Percentiles rank a stretch among this genome's conserved stretches.
Conservation (phyloP, 73 alveolate species). For the Paramecium biaurelia region DNA sequence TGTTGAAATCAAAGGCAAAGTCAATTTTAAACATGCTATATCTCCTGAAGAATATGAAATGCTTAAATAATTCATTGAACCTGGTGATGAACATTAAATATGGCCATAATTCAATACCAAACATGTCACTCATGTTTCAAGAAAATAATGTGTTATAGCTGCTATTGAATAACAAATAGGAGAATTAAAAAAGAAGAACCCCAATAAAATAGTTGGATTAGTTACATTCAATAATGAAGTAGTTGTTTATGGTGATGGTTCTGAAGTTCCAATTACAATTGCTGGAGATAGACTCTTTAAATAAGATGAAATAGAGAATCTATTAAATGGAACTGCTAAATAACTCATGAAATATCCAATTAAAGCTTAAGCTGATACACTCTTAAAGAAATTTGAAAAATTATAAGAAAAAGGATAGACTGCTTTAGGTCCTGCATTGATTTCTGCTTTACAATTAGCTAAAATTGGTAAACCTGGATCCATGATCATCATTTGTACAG, state of each 20-base stretch:
- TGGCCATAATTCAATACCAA: slow-evolving; percentile 65
- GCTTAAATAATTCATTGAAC: slow-evolving; percentile 64
- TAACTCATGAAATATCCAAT: slow-evolving; percentile 69
- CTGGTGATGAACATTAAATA: slow-evolving; percentile 69
- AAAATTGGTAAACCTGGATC: slow-evolving; percentile 84
- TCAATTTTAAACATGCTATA: slow-evolving; percentile 72
- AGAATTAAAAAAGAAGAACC: slow-evolving; percentile 73
- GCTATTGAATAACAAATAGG: slow-evolving; percentile 85
- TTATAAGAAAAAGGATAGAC: slow-evolving; percentile 91
- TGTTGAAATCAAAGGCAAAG: slow-evolving; percentile 76
- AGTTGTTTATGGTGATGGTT: slow-evolving; percentile 89
- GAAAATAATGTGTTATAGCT: slow-evolving; percentile 93
- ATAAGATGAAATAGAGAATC: slow-evolving; percentile 68
- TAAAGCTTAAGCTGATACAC: slow-evolving; percentile 62
- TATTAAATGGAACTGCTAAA: slow-evolving; percentile 65
- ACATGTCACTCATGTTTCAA: slow-evolving; percentile 77
- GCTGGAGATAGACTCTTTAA: slow-evolving; percentile 87
- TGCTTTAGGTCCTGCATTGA: slow-evolving; percentile 94
- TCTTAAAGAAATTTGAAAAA: slow-evolving; percentile 66
- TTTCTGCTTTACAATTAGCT: slow-evolving; percentile 79
- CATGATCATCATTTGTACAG: slow-evolving; percentile 90
- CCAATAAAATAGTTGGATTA: slow-evolving; percentile 88
- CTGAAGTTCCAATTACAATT: slow-evolving; percentile 70
- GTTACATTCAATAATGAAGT: slow-evolving; percentile 91
- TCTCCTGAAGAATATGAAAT: slow-evolving; percentile 68